These are phyloP conservation scores for Zizania palustris DNA, from an alignment of 202 grass and related monocot species.

Conservation along the genomic window DNA sequence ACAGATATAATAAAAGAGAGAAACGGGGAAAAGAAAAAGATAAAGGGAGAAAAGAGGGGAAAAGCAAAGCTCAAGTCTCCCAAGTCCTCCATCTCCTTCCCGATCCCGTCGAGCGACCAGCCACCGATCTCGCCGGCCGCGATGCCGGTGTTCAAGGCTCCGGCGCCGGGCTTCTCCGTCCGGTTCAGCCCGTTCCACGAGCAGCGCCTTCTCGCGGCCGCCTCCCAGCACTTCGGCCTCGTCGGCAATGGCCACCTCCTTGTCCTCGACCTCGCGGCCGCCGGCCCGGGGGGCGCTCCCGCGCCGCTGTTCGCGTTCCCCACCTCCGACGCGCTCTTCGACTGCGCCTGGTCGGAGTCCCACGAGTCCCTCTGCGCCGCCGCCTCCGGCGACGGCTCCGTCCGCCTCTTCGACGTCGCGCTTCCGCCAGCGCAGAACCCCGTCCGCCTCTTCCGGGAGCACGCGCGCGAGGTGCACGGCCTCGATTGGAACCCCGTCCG, in stretches of 20 bases:
- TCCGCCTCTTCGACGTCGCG: constrained; percentile 81
- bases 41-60: not conserved
- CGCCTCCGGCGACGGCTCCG: constrained; percentile 81
- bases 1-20: not conserved
- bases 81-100: constrained; percentile 24
- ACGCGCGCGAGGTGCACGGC: constrained; percentile 86
- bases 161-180: constrained; percentile 74
- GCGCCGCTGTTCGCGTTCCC: constrained; percentile 68
- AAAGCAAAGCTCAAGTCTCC: constrained; percentile 31
- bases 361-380: constrained; percentile 85
- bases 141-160: constrained; percentile 91
- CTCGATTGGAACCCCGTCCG: constrained; percentile 95
- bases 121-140: constrained; percentile 21
- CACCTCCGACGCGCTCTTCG: constrained; percentile 86
- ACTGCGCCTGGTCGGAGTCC: constrained; percentile 96
- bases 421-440: constrained; percentile 73
- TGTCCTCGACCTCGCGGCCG: constrained; percentile 73
- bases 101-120: constrained; percentile 31
- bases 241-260: constrained; percentile 91
- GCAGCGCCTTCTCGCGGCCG: constrained; percentile 69
- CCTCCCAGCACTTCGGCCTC: constrained; percentile 86
- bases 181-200: constrained; percentile 98
- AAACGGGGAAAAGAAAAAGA: not conserved
- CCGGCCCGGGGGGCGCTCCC: constrained; percentile 28
- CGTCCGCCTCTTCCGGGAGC: constrained; percentile 82